Percentiles rank a stretch among this genome's conserved stretches.
Evolutionary conservation across 2,329 filamentous ascomycete genomes (phyloP).

Genomic region (Endothia cerciana): DNA sequence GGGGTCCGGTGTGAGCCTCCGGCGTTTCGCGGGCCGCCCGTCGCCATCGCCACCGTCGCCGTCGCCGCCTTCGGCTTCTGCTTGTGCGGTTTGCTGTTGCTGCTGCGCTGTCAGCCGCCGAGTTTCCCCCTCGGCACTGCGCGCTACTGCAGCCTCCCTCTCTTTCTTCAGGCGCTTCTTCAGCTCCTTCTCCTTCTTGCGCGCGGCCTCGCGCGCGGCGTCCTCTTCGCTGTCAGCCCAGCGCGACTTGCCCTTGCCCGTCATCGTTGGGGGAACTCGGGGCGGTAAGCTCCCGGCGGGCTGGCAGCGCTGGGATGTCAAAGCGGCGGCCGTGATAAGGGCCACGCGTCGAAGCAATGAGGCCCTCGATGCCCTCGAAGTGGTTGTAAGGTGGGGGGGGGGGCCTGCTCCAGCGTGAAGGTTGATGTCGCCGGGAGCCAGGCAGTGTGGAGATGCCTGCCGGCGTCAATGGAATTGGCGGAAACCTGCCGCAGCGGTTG

Average conservation of each 20-base stretch:
- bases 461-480: not conserved
- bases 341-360: not conserved
- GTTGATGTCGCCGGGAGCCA: slow-evolving; percentile 10
- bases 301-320: not conserved
- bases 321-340: not conserved
- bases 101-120: slow-evolving; percentile 4
- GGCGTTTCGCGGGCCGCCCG: slow-evolving; percentile 64
- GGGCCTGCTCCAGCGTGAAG: not conserved
- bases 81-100: slow-evolving; percentile 29
- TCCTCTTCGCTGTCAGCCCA: slow-evolving; percentile 90
- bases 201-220: slow-evolving; percentile 70
- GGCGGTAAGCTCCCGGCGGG: not conserved
- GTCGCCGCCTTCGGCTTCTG: slow-evolving; percentile 42
- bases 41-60: slow-evolving; percentile 38
- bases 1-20: slow-evolving; percentile 56
- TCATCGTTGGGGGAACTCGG: slow-evolving; percentile 49
- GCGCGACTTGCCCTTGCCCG: slow-evolving; percentile 69
- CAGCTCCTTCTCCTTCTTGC: slow-evolving; percentile 83
- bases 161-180: slow-evolving; percentile 84
- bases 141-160: slow-evolving; percentile 63
- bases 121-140: slow-evolving; percentile 58
- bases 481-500: not conserved
- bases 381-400: not conserved
- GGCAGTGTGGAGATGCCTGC: slow-evolving; percentile 23
- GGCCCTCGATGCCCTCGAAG: not conserved